Base-by-base conservation (phyloP, 2,329 filamentous ascomycete species). In the Fusarium redolens region DNA sequence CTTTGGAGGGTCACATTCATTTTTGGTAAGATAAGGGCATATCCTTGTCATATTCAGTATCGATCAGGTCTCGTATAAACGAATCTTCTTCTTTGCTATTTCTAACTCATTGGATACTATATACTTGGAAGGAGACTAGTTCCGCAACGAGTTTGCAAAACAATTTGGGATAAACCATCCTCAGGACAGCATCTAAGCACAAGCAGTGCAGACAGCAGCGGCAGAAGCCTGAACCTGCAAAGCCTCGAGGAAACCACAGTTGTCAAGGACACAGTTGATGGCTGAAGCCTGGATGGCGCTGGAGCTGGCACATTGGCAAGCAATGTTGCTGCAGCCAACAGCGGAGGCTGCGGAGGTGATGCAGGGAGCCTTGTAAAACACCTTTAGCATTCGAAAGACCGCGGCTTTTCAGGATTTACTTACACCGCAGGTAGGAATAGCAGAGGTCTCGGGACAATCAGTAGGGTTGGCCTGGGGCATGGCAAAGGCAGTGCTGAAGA, bases 381-480 rank as follows among this genome's bases (percentile, higher is more conserved):
- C 5, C 3, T 20, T 74, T 20, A 74, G 65, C 13, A 48, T 3
- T 18, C 5, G 13, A 38, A 5, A 18, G 17, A 6, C 13, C 3
- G 30, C 8, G 1, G 13, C n/a, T 18, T 7, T 18, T 13, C 3
- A 10, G 13, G 12, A 2, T 37, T 22, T 7, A 57, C 71, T 59
- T 58, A 74, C 72, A 57, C 72, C 72, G 7, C 72, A 74, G n/a
- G 68, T 64, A 9, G 72, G 72, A 35, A 74, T 72, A 20, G 72
- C 72, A 31, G 72, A 74, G n/a, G 71, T 74, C 56, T 59, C 7
- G 15, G 68, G 61, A 30, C 72, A 74, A 13, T 63, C 71, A 28
- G 71, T 71, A 18, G 54, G 44, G 8, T 31, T 59, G 44, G 71
- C 72, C 37, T 74, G 72, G 14, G 71, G 71, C 12, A 73, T 30